A percentile compares a stretch with the other conserved stretches of the same genome.
Conservation (phyloP, 2,329 filamentous ascomycete genomes). For the Dactylellina haptotyla region DNA sequence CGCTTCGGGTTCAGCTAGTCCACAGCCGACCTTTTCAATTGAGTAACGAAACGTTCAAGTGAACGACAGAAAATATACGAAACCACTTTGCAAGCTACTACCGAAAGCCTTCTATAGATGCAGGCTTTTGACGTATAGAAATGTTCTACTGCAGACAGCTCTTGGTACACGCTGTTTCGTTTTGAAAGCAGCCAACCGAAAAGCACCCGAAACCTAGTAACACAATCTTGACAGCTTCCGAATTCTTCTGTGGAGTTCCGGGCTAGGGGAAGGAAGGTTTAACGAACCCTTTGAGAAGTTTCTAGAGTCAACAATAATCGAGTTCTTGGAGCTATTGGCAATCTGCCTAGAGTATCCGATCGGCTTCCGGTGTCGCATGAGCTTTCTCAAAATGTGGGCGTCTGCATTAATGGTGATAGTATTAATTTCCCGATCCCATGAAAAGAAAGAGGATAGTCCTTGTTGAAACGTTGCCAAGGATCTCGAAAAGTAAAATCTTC, state of each 20-base stretch:
- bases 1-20: too few relatives aligned
- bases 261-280: neutral
- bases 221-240: conserved; percentile 5
- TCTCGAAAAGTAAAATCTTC: neutral
- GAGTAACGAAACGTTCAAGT: too few relatives aligned
- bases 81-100: too few relatives aligned
- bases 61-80: neutral
- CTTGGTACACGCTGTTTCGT: too few relatives aligned
- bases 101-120: too few relatives aligned
- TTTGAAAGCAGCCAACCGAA: neutral
- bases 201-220: neutral
- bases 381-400: conserved; percentile 4
- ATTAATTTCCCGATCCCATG: conserved; percentile 47
- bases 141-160: too few relatives aligned
- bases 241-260: neutral
- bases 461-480: conserved; percentile 48
- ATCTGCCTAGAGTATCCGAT: too few relatives aligned
- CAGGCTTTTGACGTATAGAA: too few relatives aligned
- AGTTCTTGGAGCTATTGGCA: too few relatives aligned
- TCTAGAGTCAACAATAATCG: too few relatives aligned
- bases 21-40: too few relatives aligned
- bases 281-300: neutral
- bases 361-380: conserved; percentile 31
- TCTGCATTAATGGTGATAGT: conserved; percentile 16
- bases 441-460: conserved; percentile 23